Evolutionary conservation across 2,329 filamentous ascomycete genomes (phyloP), one percentile per base, ranked within the genome.

Genomic region (Zymoseptoria brevis): DNA sequence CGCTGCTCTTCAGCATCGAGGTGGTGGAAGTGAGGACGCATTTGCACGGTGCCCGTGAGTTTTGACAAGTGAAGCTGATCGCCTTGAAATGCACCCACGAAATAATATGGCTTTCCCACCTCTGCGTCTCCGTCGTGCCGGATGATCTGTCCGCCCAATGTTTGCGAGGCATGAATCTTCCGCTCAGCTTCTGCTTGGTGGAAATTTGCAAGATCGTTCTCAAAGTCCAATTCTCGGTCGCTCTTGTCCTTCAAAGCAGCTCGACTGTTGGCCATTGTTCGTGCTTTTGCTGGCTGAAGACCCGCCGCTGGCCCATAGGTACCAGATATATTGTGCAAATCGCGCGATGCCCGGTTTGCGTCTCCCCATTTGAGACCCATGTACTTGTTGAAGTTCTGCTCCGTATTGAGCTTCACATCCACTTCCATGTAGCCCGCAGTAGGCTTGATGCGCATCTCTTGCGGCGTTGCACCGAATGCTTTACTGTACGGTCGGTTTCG

Each of bases 1-100:
- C 89, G 81, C 68, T 96, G 90, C 53, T 87, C 80, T 52, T 85
- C 76, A 3, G 94, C 93, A 75, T 97, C 94, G 66, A 97, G 81
- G 75, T 97, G 91, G 75, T 96, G 90, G 62, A 96, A 88, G 70
- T 96, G 90, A 0, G 94, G 91, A 3, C 92, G 88, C 70, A 99
- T 85, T 71, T 96, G 90, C 50, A 96, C 88, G 51, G 96, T 84
- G 1, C 89, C 87, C 49, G 87, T 85, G 52, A 95, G 83, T 22
- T 88, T 89, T 0, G 90, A 95, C 48, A 97, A 84, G 75, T 96
- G 90, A 8, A 96, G 79, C 70, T 95, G 86, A 67, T 89, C 89
- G 55, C 87, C 87, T 71, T 87, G 84, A 72, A 97, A 96, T n/a
- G 91, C 87, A 26, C 90, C 94, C 54, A 96, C 81, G 86, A 96